These are phyloP conservation scores for Cladorrhinum sp. DNA, from an alignment of 2,329 filamentous ascomycete genomes.

Conservation along the genomic window DNA sequence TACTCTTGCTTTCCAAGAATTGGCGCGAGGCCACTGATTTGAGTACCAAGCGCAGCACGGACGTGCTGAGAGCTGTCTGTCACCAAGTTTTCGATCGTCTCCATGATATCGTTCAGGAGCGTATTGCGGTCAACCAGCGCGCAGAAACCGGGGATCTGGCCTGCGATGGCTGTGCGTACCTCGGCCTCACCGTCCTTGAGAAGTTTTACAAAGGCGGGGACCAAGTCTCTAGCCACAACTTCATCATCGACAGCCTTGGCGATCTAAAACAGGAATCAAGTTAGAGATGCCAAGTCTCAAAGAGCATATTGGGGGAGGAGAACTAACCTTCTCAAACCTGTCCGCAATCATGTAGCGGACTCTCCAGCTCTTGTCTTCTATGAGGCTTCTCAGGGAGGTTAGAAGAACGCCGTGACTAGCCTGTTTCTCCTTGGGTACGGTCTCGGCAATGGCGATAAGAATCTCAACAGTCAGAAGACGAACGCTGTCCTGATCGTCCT, in stretches of 20 bases:
- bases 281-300: neutral
- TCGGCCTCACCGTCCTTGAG: constrained; percentile 98
- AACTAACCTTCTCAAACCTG: constrained; percentile 87
- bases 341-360: constrained; percentile 99
- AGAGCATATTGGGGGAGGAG: neutral
- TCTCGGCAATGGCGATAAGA: constrained; percentile 92
- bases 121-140: constrained; percentile 80
- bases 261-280: constrained; percentile 59
- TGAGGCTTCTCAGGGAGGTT: constrained; percentile 84
- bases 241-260: constrained; percentile 98
- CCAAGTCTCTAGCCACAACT: constrained; percentile 87
- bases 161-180: constrained; percentile 92
- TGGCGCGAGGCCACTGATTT: constrained; percentile 93
- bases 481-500: constrained; percentile 97
- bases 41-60: constrained; percentile 87
- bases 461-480: constrained; percentile 94
- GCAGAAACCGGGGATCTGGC: constrained; percentile 97
- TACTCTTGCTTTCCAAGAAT: constrained; percentile 98
- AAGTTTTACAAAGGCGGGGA: constrained; percentile 95
- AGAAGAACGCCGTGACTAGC: constrained; percentile 91
- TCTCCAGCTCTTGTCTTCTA: constrained; percentile 99
- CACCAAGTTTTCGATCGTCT: constrained; percentile 91
- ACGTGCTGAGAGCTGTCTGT: constrained; percentile 97
- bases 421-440: constrained; percentile 97
- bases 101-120: constrained; percentile 94